These are phyloP conservation scores for Talaromyces proteolyticus DNA, from an alignment of 495 filamentous ascomycete genomes.

Conservation along the genomic window DNA sequence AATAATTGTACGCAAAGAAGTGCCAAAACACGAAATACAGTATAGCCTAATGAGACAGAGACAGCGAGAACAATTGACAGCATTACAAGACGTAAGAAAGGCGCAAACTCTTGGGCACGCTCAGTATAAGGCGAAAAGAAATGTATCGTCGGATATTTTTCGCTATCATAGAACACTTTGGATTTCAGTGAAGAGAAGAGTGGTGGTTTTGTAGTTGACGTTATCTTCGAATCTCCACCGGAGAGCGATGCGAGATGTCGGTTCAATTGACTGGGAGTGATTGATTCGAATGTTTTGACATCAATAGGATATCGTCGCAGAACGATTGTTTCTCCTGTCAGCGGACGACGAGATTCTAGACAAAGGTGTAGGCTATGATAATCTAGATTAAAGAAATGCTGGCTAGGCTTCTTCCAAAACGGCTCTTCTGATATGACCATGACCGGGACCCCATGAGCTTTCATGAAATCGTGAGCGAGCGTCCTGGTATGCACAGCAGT, in stretches of 20 bases:
- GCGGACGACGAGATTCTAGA: constrained; percentile 54
- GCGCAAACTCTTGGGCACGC: constrained; percentile 28
- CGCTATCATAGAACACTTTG: constrained; percentile 14
- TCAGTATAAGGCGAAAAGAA: constrained; percentile 20
- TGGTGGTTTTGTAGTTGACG: constrained; percentile 17
- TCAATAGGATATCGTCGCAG: constrained; percentile 64
- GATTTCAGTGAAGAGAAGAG: constrained; percentile 5
- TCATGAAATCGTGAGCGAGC: constrained; percentile 56
- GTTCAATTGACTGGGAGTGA: constrained; percentile 69
- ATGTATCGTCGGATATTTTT: constrained; percentile 25
- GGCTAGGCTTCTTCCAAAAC: constrained; percentile 38
- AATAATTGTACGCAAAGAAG: constrained; percentile 21
- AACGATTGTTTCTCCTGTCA: constrained; percentile 41
- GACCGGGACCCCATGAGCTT: constrained; percentile 56
- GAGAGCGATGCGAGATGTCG: constrained; percentile 66
- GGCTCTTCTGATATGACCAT: constrained; percentile 63
- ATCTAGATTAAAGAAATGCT: constrained; percentile 39
- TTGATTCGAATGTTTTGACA: constrained; percentile 63
- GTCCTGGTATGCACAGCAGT: constrained; percentile 42
- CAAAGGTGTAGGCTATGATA: constrained; percentile 59
- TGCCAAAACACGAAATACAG: constrained; percentile 17
- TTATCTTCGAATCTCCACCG: constrained; percentile 28
- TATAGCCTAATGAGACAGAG: constrained; percentile 29
- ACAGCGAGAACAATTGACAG: constrained; percentile 33
- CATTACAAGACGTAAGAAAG: constrained; percentile 32